Base-by-base conservation (phyloP, 2,329 filamentous ascomycete species). In the Periglandula ipomoeae region DNA sequence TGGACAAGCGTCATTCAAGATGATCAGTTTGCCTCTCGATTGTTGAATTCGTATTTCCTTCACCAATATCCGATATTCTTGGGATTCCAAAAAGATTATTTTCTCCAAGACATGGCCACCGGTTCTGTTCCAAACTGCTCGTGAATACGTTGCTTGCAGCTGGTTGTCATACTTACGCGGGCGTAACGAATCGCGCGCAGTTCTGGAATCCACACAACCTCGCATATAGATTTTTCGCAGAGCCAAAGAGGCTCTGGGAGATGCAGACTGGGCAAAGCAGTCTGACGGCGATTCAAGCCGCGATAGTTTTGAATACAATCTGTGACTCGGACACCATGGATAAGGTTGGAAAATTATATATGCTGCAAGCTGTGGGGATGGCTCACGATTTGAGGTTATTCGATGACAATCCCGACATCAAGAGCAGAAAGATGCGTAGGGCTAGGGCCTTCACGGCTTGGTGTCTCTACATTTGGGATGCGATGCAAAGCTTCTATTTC, bases 241-340 rank as follows among this genome's bases (percentile, higher is more conserved):
- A 69, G 50, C 60, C 64, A 8, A 63, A 58, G 47, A 54, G 65
- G 32, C 58, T 69, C 1, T 65, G 65, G 57, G 64, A 67, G 44
- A 42, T 62, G 8, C 61, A 66, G 47, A 53, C 49, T 45, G 52
- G 53, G n/a, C 43, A 50, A 5, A 40, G 49, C 1, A 57, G 52
- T 13, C 44, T 69, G 9, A 62, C 61, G 9, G 63, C 61, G 5
- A 57, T 68, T 24, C 66, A 69, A 46, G 61, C 63, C 2, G 61
- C 57, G 3, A 38, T 61, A 7, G 44, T 69, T n/a, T 27, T 68
- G 3, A 61, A 54, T 27, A 44, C 64, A 32, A 50, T 59, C 22
- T 55, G 62, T 23, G 60, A 57, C 19, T 49, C 62, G 17, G 60
- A 59, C 22, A 60, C 63, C 8, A 53, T 61, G 22, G 67, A 69